Evolutionary conservation across 1,284 basidiomycete species (phyloP), one percentile per base, ranked within the genome.

Genomic region (Malassezia obtusa): DNA sequence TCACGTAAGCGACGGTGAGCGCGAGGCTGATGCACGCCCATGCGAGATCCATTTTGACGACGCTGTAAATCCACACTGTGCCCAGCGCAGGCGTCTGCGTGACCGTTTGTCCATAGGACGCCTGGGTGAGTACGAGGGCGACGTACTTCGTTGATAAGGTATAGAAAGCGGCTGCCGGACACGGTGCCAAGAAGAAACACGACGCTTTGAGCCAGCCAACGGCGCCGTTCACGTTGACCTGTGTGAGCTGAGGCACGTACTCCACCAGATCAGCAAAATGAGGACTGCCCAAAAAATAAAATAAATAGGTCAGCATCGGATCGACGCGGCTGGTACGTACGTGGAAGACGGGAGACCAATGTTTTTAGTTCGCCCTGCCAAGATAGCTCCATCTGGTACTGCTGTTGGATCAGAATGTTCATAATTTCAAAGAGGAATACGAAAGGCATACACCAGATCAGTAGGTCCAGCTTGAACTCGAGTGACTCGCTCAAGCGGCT

Each of bases 51-150:
- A 76, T 50, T 33, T 67, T 62, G 17, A 74, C 71, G 8, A 75
- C 62, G 10, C 65, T 48, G 43, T 68, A 73, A 38, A 76, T 62
- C 74, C 75, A 76, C 17, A 76, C 61, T 1, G 72, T 70, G 32
- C 75, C 75, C 0, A 76, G 61, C 10, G 73, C 65, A 1, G 74
- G 71, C 9, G 66, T 64, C 17, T 64, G 66, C n/a, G 68, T 65
- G 32, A 74, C 63, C 8, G 73, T 65, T 24, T 61, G 45, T 15
- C 63, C 55, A 54, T 67, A 75, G 2, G 64, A 43, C 4, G 64
- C 67, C 60, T 64, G 59, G 30, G 10, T 35, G 35, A 35, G 26
- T 2, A 35, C 19, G n/a, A n/a, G 15, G 26, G 15, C 7, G 3
- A 48, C 64, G n/a, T 39, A 69, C 67, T 50, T 63, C 62, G 56